Conservation (phyloP, 1,284 basidiomycete species). For the Sanghuangporus baumii region DNA sequence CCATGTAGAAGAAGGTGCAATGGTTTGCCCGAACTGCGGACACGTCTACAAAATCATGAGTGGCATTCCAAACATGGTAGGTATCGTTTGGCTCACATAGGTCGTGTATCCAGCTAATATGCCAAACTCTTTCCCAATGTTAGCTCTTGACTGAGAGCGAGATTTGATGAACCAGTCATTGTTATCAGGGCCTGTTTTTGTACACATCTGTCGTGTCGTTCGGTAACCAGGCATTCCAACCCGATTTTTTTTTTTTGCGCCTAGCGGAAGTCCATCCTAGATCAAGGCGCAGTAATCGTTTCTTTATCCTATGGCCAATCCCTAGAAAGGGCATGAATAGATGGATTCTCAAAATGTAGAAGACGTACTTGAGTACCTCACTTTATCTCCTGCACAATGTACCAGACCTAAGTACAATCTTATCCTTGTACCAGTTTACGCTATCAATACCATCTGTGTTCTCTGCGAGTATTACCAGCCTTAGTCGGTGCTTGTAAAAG, state of each 20-base stretch:
- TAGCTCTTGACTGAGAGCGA: constrained; percentile 91
- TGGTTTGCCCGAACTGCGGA: constrained; percentile 91
- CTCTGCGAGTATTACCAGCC: background rate
- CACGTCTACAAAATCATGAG: constrained; percentile 90
- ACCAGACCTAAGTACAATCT: background rate
- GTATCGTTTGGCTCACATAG: constrained; percentile 22
- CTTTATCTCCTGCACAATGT: background rate
- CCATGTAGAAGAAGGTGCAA: constrained; percentile 87
- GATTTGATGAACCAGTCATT: constrained; percentile 40
- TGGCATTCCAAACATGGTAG: constrained; percentile 97
- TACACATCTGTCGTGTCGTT: background rate
- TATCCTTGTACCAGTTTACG: background rate
- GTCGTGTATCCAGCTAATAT: background rate
- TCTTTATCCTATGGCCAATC: background rate
- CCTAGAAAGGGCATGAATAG: background rate
- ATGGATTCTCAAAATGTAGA: background rate
- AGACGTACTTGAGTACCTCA: background rate
- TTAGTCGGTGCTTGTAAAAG: background rate
- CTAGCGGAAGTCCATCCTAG: background rate
- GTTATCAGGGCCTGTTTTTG: too few species aligned
- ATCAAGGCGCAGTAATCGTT: too few species aligned
- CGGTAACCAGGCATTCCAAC: background rate
- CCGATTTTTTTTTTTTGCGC: background rate
- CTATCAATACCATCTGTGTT: background rate
- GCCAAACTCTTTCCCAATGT: background rate